Percentiles rank a stretch among this genome's conserved stretches.
Conservation (phyloP, 129 eudicot genomes). For the Flaveria trinervia region DNA sequence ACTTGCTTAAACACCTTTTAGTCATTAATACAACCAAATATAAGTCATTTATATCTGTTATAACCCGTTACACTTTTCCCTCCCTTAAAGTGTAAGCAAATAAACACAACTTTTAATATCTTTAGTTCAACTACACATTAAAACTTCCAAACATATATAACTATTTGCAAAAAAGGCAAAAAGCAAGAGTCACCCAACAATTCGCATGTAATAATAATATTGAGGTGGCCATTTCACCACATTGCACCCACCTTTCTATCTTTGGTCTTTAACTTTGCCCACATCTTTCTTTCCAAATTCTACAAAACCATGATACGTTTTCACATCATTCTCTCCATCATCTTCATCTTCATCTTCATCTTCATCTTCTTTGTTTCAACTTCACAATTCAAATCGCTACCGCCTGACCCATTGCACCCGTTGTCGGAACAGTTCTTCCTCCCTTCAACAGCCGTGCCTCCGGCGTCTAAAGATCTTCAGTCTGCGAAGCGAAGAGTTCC, state of each 20-base stretch:
- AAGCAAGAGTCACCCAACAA: neutral
- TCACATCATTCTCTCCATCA: conserved; percentile 38
- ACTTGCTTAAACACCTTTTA: no score
- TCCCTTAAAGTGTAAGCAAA: no score
- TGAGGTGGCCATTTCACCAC: conserved; percentile 11
- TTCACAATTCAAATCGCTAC: conserved; percentile 20
- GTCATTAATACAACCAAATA: no score
- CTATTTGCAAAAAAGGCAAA: neutral
- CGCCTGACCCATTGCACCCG: conserved; percentile 19
- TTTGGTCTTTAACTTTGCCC: conserved; percentile 6
- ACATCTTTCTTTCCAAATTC: conserved; percentile 26
- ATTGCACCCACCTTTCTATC: conserved; percentile 16
- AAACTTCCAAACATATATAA: no score
- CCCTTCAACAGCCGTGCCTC: conserved; percentile 19
- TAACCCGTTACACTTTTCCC: no score
- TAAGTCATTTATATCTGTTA: no score
- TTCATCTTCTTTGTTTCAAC: conserved; percentile 14
- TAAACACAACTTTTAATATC: no score
- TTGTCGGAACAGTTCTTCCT: conserved; percentile 18
- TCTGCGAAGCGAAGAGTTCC: conserved; percentile 53
- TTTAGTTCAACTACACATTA: no score
- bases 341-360: conserved; percentile 27
- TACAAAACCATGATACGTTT: conserved; percentile 42
- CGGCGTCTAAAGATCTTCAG: conserved; percentile 26
- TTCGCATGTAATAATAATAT: neutral